Evolutionary conservation across 2,329 filamentous ascomycete species (phyloP), one percentile per base, ranked within the genome.

Genomic region (Microdochium bolleyi): DNA sequence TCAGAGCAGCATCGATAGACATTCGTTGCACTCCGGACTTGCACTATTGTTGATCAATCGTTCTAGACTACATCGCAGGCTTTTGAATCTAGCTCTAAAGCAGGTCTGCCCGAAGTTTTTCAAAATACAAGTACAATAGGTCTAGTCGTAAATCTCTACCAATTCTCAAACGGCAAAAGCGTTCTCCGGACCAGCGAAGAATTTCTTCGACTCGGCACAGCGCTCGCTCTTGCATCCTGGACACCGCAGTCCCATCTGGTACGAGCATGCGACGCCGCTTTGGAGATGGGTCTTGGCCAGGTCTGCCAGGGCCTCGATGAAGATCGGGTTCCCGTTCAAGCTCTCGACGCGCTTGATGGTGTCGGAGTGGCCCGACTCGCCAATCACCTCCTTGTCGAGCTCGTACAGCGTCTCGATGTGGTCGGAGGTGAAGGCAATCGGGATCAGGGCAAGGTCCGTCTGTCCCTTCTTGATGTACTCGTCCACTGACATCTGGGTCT

Each of bases 381-480:
- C 88, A 64, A 99, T 97, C 38, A 99, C 90, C 71, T 99, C 94
- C 62, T 89, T 79, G 67, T 99, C 94, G 51, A 99, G 75, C 70
- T 99, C 94, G 67, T 87, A 97, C 1, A 99, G 76, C 0, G 94
- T 99, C 73, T 99, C 94, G 60, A 99, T 99, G 67, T 99, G 94
- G 64, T 99, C 94, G n/a, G 89, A 95, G 0, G 94, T 99, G 67
- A 99, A 99, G 5, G 94, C 94, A 58, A 99, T 95, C 0, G 94
- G 94, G 53, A 99, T 90, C 7, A 99, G 77, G 1, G 96, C 78
- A 52, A 99, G 77, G 65, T 99, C 91, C 52, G 86, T 95, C 64
- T 96, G 89, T 1, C 92, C 94, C 70, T 94, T 91, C 65, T 88
- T 83, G 59, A 97, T 84, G 66, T 96, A 95, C 55, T 90, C 80